Conservation (phyloP, 2,329 filamentous ascomycete species). For the Colletotrichum destructivum region DNA sequence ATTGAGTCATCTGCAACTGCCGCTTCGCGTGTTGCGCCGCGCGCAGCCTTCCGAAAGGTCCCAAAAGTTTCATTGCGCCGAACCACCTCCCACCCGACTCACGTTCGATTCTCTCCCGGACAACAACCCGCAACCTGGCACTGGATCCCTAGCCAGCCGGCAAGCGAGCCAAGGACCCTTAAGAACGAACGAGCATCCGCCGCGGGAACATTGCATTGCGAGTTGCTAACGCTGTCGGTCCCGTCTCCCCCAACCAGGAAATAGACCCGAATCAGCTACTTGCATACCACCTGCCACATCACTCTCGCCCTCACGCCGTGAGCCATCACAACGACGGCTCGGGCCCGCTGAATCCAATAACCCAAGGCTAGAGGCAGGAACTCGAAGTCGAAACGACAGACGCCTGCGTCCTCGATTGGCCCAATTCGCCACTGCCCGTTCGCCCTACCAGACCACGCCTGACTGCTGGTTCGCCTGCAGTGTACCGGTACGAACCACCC, state of each 20-base stretch:
- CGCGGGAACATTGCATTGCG: conserved; percentile 34
- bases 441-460: conserved; percentile 37
- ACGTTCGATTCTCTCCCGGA: conserved; percentile 32
- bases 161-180: conserved; percentile 10
- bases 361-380: conserved; percentile 46
- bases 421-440: conserved; percentile 34
- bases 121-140: conserved; percentile 26
- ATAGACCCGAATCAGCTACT: conserved; percentile 59
- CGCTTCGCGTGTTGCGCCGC: conserved; percentile 38
- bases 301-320: conserved; percentile 55
- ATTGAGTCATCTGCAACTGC: conserved; percentile 40
- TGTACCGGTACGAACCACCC: conserved; percentile 36
- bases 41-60: conserved; percentile 22
- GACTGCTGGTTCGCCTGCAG: conserved; percentile 34
- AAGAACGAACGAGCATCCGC: conserved; percentile 36
- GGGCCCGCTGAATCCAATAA: conserved; percentile 54
- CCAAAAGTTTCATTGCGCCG: conserved; percentile 33
- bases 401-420: conserved; percentile 41
- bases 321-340: conserved; percentile 58
- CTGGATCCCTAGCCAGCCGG: conserved; percentile 23
- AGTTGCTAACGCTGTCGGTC: conserved; percentile 44
- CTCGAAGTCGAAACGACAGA: conserved; percentile 34
- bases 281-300: conserved; percentile 65
- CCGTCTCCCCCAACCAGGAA: conserved; percentile 49
- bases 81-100: conserved; percentile 33